These are phyloP conservation scores for Metschnikowia hibisci DNA, from an alignment of 805 yeast genomes.

Conservation along the genomic window DNA sequence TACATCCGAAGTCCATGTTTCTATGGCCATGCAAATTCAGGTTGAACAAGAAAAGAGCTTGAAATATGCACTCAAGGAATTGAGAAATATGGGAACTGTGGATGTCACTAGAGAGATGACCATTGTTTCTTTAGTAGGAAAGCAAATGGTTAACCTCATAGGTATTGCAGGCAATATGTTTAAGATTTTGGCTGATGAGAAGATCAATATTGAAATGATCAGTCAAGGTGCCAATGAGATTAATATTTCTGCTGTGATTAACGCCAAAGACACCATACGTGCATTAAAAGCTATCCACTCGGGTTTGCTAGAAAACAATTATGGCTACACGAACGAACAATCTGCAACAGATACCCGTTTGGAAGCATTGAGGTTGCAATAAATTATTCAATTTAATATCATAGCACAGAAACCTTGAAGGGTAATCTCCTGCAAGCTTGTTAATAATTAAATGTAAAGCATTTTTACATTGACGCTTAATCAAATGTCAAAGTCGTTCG, in stretches of 20 bases:
- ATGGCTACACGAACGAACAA: slow-evolving; percentile 18
- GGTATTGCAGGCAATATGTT: slow-evolving; percentile 98
- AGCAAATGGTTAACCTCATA: slow-evolving; percentile 92
- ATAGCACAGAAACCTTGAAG: too few species aligned
- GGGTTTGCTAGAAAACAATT: slow-evolving; percentile 52
- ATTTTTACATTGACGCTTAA: background rate
- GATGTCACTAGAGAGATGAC: slow-evolving; percentile 86
- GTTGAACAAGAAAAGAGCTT: slow-evolving; percentile 59
- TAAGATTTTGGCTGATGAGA: slow-evolving; percentile 85
- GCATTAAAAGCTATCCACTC: slow-evolving; percentile 86
- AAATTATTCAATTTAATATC: background rate
- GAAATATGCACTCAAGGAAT: slow-evolving; percentile 71
- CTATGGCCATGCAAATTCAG: slow-evolving; percentile 90
- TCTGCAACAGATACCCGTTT: slow-evolving; percentile 18
- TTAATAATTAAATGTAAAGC: too few species aligned
- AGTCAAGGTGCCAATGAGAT: slow-evolving; percentile 98
- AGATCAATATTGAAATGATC: slow-evolving; percentile 95
- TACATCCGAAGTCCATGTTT: slow-evolving; percentile 96
- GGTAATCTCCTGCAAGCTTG: too few species aligned
- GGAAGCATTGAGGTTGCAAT: slow-evolving; percentile 15
- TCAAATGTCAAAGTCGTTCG: slow-evolving; percentile 27
- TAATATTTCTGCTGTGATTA: slow-evolving; percentile 92
- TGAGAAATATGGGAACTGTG: slow-evolving; percentile 78
- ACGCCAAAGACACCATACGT: slow-evolving; percentile 73
- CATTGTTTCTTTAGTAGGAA: slow-evolving; percentile 91